Conservation (phyloP, 1,284 basidiomycete genomes). For the Sporisorium scitamineum region DNA sequence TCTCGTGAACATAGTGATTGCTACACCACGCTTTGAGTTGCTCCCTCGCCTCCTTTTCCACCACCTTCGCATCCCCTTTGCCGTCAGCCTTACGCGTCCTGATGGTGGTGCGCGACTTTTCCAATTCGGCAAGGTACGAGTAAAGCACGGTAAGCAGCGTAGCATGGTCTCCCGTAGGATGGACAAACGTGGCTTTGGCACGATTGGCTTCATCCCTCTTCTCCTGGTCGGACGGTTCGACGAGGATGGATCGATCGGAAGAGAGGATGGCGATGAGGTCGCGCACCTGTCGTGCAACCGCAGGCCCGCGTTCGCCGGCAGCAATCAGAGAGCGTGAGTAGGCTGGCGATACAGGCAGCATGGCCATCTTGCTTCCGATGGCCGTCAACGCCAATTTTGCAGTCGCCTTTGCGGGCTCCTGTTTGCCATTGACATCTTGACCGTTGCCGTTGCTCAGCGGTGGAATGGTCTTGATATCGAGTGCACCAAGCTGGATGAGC, state of each 20-base stretch:
- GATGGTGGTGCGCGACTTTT: conserved; percentile 14
- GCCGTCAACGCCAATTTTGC: conserved; percentile 49
- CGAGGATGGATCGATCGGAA: conserved; percentile 54
- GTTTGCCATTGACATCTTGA: conserved; percentile 4
- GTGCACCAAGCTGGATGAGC: conserved; percentile 63
- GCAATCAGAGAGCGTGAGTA: conserved; percentile 62
- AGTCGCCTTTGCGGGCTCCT: conserved; percentile 8
- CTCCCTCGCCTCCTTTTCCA: conserved; percentile 31
- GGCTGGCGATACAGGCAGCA: conserved; percentile 61
- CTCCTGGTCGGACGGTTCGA: conserved; percentile 52
- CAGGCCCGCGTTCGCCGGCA: conserved; percentile 52
- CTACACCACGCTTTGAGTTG: conserved; percentile 71
- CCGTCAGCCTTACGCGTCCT: conserved; percentile 10
- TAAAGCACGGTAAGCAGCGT: conserved; percentile 65
- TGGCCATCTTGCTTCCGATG: conserved; percentile 60
- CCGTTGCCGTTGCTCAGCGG: conserved; percentile 6
- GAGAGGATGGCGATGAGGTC: conserved; percentile 67
- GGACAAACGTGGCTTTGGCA: conserved; percentile 69
- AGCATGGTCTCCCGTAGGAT: conserved; percentile 62
- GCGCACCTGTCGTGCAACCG: conserved; percentile 53
- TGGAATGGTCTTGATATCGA: conserved; percentile 31
- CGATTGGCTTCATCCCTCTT: conserved; percentile 59
- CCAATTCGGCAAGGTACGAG: conserved; percentile 58
- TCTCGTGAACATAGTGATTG: conserved; percentile 60
- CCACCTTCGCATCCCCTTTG: conserved; percentile 17